phyloP scores from a whole-genome alignment of 2,329 filamentous ascomycete species.

The Bipolaris bicolor region DNA sequence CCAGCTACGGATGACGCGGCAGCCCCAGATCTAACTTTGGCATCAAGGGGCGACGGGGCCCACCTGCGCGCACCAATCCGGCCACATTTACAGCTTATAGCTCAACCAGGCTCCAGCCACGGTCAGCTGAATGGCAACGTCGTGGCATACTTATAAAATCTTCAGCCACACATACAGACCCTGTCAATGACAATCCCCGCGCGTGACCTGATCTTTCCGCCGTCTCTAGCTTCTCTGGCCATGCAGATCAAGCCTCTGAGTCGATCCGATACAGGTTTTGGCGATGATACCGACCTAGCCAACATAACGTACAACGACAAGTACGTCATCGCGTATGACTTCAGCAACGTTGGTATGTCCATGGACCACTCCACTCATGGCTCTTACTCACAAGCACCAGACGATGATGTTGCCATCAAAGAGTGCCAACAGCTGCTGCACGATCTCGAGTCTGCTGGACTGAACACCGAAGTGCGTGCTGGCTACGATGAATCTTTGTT shows the following conservation, averaged over 20 bases:
- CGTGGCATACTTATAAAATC: slow-evolving; percentile 10
- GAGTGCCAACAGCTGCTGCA: slow-evolving; percentile 32
- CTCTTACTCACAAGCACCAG: slow-evolving; percentile 17
- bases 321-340: slow-evolving; percentile 44
- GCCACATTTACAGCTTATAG: slow-evolving; percentile 19
- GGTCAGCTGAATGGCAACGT: slow-evolving; percentile 13
- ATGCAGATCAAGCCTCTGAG: slow-evolving; percentile 28
- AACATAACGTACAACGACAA: slow-evolving; percentile 41
- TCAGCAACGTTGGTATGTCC: slow-evolving; percentile 33
- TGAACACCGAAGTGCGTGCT: slow-evolving; percentile 41
- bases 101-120: slow-evolving; percentile 13
- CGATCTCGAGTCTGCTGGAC: slow-evolving; percentile 35
- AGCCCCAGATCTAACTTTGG: slow-evolving; percentile 18
- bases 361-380: neutral
- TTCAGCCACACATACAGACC: slow-evolving; percentile 21
- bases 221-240: slow-evolving; percentile 6
- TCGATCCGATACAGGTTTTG: slow-evolving; percentile 32
- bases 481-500: slow-evolving; percentile 41
- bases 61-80: slow-evolving; percentile 26
- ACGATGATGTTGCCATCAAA: slow-evolving; percentile 25
- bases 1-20: slow-evolving; percentile 25
- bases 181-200: neutral
- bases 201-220: neutral
- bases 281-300: slow-evolving; percentile 31
- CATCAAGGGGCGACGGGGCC: slow-evolving; percentile 14